Base-by-base conservation (phyloP, 345 rosid genomes). In the Syzygium grande region DNA sequence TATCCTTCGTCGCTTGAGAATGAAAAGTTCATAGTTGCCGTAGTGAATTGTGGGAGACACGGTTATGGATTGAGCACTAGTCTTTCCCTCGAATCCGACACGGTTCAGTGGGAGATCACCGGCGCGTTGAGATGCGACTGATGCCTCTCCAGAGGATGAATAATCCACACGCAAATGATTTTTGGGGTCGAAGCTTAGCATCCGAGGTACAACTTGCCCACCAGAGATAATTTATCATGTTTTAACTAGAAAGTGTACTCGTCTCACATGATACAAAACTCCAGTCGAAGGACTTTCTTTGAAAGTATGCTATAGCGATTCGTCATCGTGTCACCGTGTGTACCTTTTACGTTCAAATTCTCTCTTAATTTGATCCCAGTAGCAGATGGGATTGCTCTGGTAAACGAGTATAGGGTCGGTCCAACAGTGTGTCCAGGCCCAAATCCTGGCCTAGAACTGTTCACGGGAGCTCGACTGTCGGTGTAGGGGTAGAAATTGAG, bases 21-120 rank as follows among this genome's bases (percentile, higher is more conserved):
- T 15, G 99, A 96, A 91, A 91, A 91, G 89, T 98, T 96, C 89
- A 87, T 88, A 34, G 98, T 97, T 90, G 94, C 96, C 43, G 88
- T 98, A 79, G 98, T 95, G 30, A 94, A 93, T 86, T 90, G 94
- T 90, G 89, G 87, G 87, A 88, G 89, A 38, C 90, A 85, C 46
- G 91, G 85, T 34, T 38, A 68, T 87, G 90, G 89, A 84, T 85
- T 54, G n/a, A 51, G 65, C 17, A 89, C 86, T 7, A 29, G 88
- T 85, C 86, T 65, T 41, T 49, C 84, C 49, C 85, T 21, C 49
- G 92, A 90, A 61, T 87, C 73, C 12, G 89, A 89, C 52, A 90
- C 84, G 16, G 89, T 90, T 87, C 84, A 92, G 52, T 96, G 99
- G 99, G 99, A 98, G 94, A 97, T 97, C 88, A 94, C 98, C 16